phyloP scores from a whole-genome alignment of 2,329 filamentous ascomycete genomes.

The Colletotrichum theobromicola region DNA sequence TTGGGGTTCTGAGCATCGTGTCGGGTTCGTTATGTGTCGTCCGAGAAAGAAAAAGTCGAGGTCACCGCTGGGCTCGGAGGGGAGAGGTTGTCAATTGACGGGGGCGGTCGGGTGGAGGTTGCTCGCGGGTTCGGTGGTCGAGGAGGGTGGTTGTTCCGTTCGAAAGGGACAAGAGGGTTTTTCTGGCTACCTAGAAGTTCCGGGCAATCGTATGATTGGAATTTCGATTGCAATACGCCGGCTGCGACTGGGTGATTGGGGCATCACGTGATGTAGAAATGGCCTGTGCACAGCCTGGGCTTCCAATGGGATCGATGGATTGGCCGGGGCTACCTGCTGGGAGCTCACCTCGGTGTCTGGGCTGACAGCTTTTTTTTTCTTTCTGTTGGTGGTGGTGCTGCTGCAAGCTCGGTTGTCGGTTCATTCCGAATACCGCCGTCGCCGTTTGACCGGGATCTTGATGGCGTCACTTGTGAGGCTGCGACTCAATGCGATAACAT shows the following conservation, averaged over 20 bases:
- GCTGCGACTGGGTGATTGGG: constrained; percentile 14
- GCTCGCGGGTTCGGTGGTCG: not conserved
- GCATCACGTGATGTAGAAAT: not conserved
- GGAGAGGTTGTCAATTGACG: constrained; percentile 34
- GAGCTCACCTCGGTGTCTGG: constrained; percentile 8
- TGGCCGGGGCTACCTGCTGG: not conserved
- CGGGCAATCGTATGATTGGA: constrained; percentile 24
- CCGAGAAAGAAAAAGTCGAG: constrained; percentile 16
- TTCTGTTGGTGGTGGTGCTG: not conserved
- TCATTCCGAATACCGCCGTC: constrained; percentile 10
- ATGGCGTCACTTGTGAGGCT: not conserved
- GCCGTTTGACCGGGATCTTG: constrained; percentile 8
- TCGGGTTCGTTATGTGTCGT: constrained; percentile 2
- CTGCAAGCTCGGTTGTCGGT: constrained; percentile 6
- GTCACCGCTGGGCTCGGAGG: constrained; percentile 23
- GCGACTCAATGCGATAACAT: not conserved
- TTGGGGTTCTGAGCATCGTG: constrained; percentile 61
- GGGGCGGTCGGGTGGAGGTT: not conserved
- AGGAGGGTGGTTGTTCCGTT: constrained; percentile 6
- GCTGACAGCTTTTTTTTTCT: not conserved
- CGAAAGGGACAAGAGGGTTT: constrained; percentile 23
- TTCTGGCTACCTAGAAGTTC: constrained; percentile 23
- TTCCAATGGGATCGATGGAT: not conserved
- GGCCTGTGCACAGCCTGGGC: not conserved
- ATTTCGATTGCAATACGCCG: constrained; percentile 22